Evolutionary conservation across 2,329 filamentous ascomycete species (phyloP).

Genomic region (Sodiomyces alkalinus): DNA sequence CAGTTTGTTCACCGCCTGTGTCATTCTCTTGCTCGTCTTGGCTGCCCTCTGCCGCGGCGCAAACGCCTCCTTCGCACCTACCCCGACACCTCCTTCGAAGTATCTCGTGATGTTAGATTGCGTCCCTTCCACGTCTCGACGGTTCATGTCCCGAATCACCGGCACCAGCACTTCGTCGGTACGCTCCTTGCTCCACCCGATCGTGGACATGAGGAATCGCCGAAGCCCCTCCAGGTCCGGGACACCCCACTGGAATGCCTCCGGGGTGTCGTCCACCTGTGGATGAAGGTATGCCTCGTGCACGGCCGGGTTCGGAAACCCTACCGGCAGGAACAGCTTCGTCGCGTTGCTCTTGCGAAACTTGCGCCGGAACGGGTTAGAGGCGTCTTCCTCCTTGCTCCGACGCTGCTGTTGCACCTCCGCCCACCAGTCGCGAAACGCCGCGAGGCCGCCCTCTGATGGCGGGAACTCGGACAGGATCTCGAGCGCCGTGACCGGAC

Average conservation of each 20-base stretch:
- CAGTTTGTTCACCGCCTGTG: slow-evolving; percentile 55
- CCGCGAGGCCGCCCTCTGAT: slow-evolving; percentile 37
- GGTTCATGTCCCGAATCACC: slow-evolving; percentile 91
- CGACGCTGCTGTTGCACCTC: slow-evolving; percentile 56
- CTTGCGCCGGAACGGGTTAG: slow-evolving; percentile 61
- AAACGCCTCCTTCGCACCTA: slow-evolving; percentile 51
- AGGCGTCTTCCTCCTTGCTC: slow-evolving; percentile 43
- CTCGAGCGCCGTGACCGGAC: slow-evolving; percentile 87
- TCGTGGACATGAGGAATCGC: slow-evolving; percentile 74
- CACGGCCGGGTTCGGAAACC: slow-evolving; percentile 67
- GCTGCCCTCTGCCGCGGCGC: slow-evolving; percentile 51
- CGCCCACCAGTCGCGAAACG: slow-evolving; percentile 80
- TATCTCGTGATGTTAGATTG: slow-evolving; percentile 93
- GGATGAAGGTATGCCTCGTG: slow-evolving; percentile 73
- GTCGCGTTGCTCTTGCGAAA: slow-evolving; percentile 66
- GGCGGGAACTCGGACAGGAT: slow-evolving; percentile 79
- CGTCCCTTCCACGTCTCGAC: slow-evolving; percentile 72
- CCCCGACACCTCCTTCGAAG: slow-evolving; percentile 62
- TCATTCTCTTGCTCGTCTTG: slow-evolving; percentile 61
- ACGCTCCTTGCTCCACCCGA: slow-evolving; percentile 82
- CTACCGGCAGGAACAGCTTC: slow-evolving; percentile 71
- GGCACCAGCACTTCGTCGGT: slow-evolving; percentile 94
- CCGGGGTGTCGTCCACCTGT: slow-evolving; percentile 65
- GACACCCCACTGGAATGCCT: slow-evolving; percentile 87
- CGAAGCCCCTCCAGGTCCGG: slow-evolving; percentile 80